A percentile compares a stretch with the other conserved stretches of the same genome.
Evolutionary conservation across 1,284 basidiomycete species (phyloP).

Genomic region (Puccinia horiana): DNA sequence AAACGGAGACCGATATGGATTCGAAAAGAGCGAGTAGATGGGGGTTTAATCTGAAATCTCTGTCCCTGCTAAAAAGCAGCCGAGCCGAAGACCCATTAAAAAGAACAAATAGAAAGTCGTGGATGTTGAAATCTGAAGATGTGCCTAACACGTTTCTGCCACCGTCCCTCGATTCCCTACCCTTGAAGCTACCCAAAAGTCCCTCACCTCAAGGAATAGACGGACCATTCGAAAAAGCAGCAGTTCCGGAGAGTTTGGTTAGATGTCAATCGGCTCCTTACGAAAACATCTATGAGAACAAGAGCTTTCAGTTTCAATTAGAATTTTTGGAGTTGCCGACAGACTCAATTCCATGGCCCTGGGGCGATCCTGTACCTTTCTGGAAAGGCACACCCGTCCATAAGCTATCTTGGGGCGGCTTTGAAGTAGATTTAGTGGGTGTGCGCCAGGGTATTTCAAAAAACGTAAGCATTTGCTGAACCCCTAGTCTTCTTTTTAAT

Average conservation of each 20-base stretch:
- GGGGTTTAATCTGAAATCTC: conserved; percentile 26
- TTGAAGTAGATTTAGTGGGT: conserved; percentile 54
- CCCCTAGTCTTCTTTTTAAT: not conserved
- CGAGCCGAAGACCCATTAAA: not conserved
- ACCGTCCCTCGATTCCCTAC: conserved; percentile 4
- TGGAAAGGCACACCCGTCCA: conserved; percentile 51
- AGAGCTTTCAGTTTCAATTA: not conserved
- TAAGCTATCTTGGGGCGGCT: conserved; percentile 53
- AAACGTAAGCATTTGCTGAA: conserved; percentile 48
- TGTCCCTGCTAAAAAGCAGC: conserved; percentile 10
- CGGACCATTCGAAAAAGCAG: conserved; percentile 2
- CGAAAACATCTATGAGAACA: conserved; percentile 2
- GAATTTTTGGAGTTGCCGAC: conserved; percentile 48
- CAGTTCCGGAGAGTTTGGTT: conserved; percentile 21
- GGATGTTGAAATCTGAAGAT: not conserved
- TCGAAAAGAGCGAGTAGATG: conserved; percentile 12
- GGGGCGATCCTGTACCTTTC: conserved; percentile 52
- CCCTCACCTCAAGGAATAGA: not conserved
- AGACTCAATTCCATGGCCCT: conserved; percentile 52
- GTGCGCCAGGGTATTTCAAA: conserved; percentile 49
- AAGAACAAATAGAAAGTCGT: not conserved
- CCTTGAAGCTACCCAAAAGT: not conserved
- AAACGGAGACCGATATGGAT: not conserved
- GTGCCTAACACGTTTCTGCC: not conserved
- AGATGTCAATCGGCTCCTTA: conserved; percentile 23